Evolutionary conservation across 768 basidiomycete genomes (phyloP).

Genomic region (Calocybe gangraenosa): DNA sequence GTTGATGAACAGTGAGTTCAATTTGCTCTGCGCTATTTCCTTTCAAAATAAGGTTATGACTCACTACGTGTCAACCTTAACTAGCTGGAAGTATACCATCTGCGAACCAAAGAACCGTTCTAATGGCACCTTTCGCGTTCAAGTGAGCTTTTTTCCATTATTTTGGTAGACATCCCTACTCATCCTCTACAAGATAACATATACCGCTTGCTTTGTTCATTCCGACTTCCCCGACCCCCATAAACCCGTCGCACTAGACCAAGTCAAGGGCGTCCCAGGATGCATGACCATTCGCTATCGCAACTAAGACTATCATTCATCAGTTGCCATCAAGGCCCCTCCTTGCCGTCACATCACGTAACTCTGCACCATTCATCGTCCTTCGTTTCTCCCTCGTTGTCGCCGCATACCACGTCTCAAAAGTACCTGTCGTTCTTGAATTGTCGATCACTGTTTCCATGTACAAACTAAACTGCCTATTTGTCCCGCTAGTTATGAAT

Average conservation of each 20-base stretch:
- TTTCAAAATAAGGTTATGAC: neutral
- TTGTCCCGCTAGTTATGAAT: too few relatives aligned
- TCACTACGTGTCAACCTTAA: conserved; percentile 4
- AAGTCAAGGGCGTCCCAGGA: conserved; percentile 59
- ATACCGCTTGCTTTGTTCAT: conserved; percentile 55
- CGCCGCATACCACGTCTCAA: too few relatives aligned
- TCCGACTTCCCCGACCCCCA: conserved; percentile 51
- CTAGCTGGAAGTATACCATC: conserved; percentile 65
- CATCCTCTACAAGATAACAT: conserved; percentile 45
- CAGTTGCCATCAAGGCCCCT: too few relatives aligned
- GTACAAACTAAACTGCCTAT: neutral
- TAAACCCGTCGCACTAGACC: conserved; percentile 58
- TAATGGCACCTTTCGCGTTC: conserved; percentile 46
- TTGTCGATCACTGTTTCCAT: neutral
- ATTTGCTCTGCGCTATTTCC: neutral
- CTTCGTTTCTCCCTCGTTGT: neutral
- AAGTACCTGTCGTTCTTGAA: too few relatives aligned
- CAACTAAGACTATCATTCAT: conserved; percentile 18
- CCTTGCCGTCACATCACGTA: too few relatives aligned
- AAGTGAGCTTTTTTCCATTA: conserved; percentile 34
- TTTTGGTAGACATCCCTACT: neutral
- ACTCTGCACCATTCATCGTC: neutral
- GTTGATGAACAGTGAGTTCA: conserved; percentile 64
- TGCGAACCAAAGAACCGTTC: conserved; percentile 45
- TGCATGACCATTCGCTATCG: conserved; percentile 69